phyloP scores from a whole-genome alignment of 306 rosid genomes.

The Cucurbita pepo region DNA sequence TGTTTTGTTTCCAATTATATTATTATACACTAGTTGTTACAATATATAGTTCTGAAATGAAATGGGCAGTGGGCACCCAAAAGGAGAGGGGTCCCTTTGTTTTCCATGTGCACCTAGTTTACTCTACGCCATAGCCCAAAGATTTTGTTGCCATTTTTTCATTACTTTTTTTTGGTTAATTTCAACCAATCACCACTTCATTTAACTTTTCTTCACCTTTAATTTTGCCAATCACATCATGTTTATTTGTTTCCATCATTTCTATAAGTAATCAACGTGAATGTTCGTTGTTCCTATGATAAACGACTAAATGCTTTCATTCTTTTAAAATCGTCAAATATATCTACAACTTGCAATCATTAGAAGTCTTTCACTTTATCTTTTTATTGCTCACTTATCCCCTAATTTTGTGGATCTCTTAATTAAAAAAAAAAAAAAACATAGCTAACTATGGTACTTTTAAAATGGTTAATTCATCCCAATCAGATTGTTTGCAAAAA shows the following conservation, averaged over 20 bases:
- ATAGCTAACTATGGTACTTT: neutral
- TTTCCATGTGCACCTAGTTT: neutral
- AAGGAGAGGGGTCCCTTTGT: neutral
- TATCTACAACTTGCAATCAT: too few relatives aligned
- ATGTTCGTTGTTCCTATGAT: too few relatives aligned
- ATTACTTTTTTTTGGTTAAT: neutral
- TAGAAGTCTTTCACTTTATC: too few relatives aligned
- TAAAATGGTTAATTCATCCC: neutral
- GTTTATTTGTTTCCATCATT: neutral
- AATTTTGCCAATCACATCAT: neutral
- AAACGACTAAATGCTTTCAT: too few relatives aligned
- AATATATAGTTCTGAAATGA: neutral
- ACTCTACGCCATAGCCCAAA: neutral
- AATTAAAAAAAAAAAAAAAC: neutral
- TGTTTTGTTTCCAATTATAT: neutral
- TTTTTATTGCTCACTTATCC: too few relatives aligned
- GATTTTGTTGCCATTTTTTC: neutral
- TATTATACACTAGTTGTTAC: neutral
- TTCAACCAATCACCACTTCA: neutral
- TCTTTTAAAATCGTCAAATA: too few relatives aligned
- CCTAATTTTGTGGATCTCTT: too few relatives aligned
- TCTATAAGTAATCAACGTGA: neutral
- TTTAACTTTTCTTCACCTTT: neutral
- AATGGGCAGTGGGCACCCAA: neutral
- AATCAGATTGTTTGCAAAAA: neutral